Evolutionary conservation across 2,329 filamentous ascomycete genomes (phyloP), one percentile per base, ranked within the genome.

Genomic region (Aspergillus felis): DNA sequence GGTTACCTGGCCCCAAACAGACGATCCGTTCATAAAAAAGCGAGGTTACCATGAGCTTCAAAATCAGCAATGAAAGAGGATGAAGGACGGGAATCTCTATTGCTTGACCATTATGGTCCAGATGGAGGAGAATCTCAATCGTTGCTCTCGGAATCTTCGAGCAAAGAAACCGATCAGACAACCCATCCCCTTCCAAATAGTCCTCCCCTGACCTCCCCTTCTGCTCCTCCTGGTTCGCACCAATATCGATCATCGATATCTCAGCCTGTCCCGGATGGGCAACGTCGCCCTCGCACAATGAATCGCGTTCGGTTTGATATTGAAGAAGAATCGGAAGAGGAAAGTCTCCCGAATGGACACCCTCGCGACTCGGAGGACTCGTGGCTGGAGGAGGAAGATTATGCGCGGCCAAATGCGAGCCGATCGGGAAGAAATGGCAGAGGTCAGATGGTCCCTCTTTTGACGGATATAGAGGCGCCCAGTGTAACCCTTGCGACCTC

Each of bases 391-490:
- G 84, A 85, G 44, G 84, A 87, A 61, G 85, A 88, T 67, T 87
- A 84, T 64, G 70, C 86, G 67, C 71, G 76, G 41, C 73, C 74
- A 27, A 74, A 80, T 53, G 66, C 67, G 53, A 65, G 65, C 27
- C 71, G 75, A 46, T 65, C 68, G 35, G 64, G 71, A 54, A 66
- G 75, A 53, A 74, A 78, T 50, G 71, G 75, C 51, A 69, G 67
- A 54, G 78, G 78, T 25, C 84, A 85, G 64, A 74, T 81, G 58
- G 78, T 84, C 57, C 91, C 91, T 55, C 82, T 96, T 53, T 81
- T 96, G 61, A 94, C 90, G 7, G 86, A 87, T 61, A 91, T 95
- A 61, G 89, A 94, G 74, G 90, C 90, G 0, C 92, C 92, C 1
- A 89, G 88, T 60, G 82, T 89, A 50, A 87, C 90, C 10, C 77